Evolutionary conservation across 495 filamentous ascomycete species (phyloP), one percentile per base, ranked within the genome.

Genomic region (Polyplosphaeria fusca): DNA sequence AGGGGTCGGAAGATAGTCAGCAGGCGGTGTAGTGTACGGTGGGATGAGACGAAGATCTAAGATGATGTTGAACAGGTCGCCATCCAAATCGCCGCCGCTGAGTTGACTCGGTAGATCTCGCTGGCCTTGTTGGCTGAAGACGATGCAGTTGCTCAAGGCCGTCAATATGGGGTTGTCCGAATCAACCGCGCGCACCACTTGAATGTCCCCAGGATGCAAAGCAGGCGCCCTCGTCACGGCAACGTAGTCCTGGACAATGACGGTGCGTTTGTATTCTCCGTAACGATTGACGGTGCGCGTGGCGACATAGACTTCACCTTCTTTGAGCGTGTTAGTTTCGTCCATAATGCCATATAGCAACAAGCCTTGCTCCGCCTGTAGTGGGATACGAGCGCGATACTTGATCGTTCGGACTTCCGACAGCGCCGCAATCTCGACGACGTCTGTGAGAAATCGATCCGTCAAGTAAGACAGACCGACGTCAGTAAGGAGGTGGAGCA

Each of bases 261-360:
- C n/a, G n/a, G n/a, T n/a, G n/a, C n/a, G n/a, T n/a, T n/a, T n/a
- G n/a, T n/a, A n/a, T n/a, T n/a, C n/a, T n/a, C n/a, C n/a, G 13
- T 25, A 18, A 9, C 40, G 12, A 38, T 32, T 22, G 5, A 18
- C 39, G 12, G 41, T 32, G 9, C 44, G 47, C 22, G 47, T 37
- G 18, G 43, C 16, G 22, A 82, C 73, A 55, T 82, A 89, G 0
- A 91, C 74, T 55, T 92, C 72, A 0, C 80, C 80, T 63, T 88
- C 87, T 38, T 81, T 55, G 2, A 95, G 71, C 30, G 73, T 74
- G 0, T 79, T 81, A 1, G 86, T 89, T 69, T 95, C 89, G 59
- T 95, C 89, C 80, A 94, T 86, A 23, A 94, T 75, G 3, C 89
- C 89, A 58, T 85, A 88, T 0, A 93, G 71, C 0, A 85, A 88